Conservation (phyloP, 2,329 filamentous ascomycete species). For the Chaetomiaceae sp. region DNA sequence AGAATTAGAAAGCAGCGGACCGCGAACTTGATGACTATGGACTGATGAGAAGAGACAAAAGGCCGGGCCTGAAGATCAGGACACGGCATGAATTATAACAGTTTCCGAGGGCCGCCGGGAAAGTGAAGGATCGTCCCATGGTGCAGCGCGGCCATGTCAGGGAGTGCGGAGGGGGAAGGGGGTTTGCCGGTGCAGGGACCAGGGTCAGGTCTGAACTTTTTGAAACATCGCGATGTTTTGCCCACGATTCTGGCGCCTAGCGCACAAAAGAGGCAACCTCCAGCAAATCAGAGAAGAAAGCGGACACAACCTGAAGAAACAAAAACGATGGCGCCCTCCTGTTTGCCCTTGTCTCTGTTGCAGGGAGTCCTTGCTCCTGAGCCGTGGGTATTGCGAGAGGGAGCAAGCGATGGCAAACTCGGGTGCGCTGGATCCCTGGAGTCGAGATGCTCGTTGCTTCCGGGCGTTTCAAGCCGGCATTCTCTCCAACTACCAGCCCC, state of each 20-base stretch:
- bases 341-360: not conserved
- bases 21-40: conserved; percentile 19
- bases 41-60: conserved; percentile 30
- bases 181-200: conserved; percentile 18
- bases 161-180: conserved; percentile 19
- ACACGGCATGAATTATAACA: conserved; percentile 42
- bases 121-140: conserved; percentile 38
- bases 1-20: conserved; percentile 21
- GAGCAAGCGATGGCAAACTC: not conserved
- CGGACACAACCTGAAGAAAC: conserved; percentile 1
- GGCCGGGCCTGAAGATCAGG: conserved; percentile 22
- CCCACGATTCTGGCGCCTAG: conserved; percentile 18
- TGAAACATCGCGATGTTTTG: conserved; percentile 31
- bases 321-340: not conserved
- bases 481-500: too few species aligned
- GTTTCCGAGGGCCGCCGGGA: conserved; percentile 27
- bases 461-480: not conserved
- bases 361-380: not conserved
- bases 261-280: not conserved
- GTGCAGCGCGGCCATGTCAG: conserved; percentile 31
- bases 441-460: too few species aligned
- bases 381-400: not conserved
- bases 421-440: too few species aligned
- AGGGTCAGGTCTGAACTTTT: conserved; percentile 19
- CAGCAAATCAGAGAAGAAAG: conserved; percentile 8